Evolutionary conservation across 129 eudicot genomes (phyloP), one percentile per base, ranked within the genome.

Genomic region (Solidago caesia): DNA sequence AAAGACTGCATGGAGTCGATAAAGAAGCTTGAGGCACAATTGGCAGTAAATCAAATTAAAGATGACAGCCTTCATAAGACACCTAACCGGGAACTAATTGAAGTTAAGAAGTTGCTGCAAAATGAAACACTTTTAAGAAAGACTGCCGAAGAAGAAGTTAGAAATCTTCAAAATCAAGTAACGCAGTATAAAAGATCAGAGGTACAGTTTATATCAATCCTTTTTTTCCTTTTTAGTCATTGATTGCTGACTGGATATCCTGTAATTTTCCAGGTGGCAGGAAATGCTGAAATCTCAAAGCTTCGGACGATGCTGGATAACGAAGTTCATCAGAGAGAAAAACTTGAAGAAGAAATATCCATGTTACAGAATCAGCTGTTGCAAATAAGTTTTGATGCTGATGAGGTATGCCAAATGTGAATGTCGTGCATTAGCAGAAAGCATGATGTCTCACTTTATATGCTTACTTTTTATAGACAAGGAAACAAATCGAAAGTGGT

Each of bases 311-410:
- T 81, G 89, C 71, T 92, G 79, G 92, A 92, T 75, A 91, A 84
- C 29, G 96, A 92, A 81, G 77, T 72, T 45, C 71, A 56, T 67
- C 84, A 84, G 64, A 92, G 85, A 72, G 92, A 89, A 64, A 90
- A 86, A 71, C 91, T 83, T 74, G 96, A 90, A 79, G 88, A 89
- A 79, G 96, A 92, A 80, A 92, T 92, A 56, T 82, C 89, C 12
- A 69, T 73, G 57, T 75, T 92, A 72, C 96, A 86, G 74, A 87
- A 79, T 68, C 96, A 83, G 80, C 78, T 92, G 8, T 48, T 92
- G 87, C 96, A 92, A 77, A 44, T 92, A 77, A 92, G 98, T 75
- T 92, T 84, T 82, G 92, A 90, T 76, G 98, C 98, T 47, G 96
- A 92, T 64, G 92, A 90, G 98, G 98, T 92, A 85, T 58, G 58